A percentile compares a stretch with the other conserved stretches of the same genome.
Evolutionary conservation across 441 rosid genomes (phyloP).

Genomic region (Pelargonium australe): DNA sequence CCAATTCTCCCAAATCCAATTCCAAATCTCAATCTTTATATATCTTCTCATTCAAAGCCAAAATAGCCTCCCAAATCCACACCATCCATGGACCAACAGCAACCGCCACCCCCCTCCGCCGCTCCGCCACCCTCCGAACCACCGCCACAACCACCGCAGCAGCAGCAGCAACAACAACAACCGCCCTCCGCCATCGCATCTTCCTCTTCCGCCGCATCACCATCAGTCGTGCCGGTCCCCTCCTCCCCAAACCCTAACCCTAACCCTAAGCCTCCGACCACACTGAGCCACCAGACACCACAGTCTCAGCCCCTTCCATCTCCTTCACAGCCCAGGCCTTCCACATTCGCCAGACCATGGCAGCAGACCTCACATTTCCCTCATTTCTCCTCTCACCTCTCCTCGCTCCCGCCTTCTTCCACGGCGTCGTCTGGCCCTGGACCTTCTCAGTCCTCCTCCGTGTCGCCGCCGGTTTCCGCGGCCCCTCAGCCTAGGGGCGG

Average conservation of each 20-base stretch:
- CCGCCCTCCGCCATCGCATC: conserved; percentile 15
- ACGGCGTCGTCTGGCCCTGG: background rate
- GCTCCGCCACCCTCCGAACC: conserved; percentile 12
- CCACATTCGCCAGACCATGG: conserved; percentile 57
- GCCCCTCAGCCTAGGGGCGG: conserved; percentile 44
- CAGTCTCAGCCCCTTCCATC: conserved; percentile 19
- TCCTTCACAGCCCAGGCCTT: conserved; percentile 31
- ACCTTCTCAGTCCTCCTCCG: conserved; percentile 22
- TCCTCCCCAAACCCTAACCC: conserved; percentile 24
- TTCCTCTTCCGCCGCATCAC: conserved; percentile 4
- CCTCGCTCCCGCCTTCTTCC: conserved; percentile 33
- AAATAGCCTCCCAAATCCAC: conserved; percentile 7
- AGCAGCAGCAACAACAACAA: conserved; percentile 28
- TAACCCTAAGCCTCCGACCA: conserved; percentile 25
- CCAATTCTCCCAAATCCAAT: background rate
- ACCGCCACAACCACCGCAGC: conserved; percentile 18
- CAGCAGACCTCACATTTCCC: conserved; percentile 41
- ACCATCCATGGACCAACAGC: conserved; percentile 22
- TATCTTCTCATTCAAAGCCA: background rate
- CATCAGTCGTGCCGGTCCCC: background rate
- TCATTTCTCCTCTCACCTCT: conserved; percentile 29
- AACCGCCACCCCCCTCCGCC: conserved; percentile 11
- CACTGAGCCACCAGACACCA: conserved; percentile 27
- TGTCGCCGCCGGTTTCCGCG: conserved; percentile 31
- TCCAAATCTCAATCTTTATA: background rate